Base-by-base conservation (phyloP, 2,329 filamentous ascomycete species). In the Tolypocladium paradoxum region DNA sequence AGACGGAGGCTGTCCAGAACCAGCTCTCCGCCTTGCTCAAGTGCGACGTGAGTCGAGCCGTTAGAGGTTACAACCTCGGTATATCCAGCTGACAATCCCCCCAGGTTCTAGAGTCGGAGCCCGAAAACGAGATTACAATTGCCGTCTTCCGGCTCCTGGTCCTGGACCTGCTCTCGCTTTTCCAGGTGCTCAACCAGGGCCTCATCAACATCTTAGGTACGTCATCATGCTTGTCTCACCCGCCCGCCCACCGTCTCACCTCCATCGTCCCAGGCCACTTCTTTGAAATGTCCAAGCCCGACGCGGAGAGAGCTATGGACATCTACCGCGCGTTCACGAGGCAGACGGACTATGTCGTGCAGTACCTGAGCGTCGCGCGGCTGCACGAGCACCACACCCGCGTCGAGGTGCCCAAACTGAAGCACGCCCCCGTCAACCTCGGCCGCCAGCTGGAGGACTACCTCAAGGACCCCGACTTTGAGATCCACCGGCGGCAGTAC, bases 211-310 rank as follows among this genome's bases (percentile, higher is more conserved):
- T 99, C 55, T 75, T 99, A 54, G 90, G 92, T 95, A 75, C 59
- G 82, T 65, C 51, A 45, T 54, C 27, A 11, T 12, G 27, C 8
- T 18, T 9, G 56, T 56, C 55, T 56, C 53, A 53, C 37, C 35
- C 40, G 29, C 46, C 45, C 36, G 24, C 22, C 20, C 48, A 53
- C 31, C 58, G 55, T 55, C 52, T 36, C 49, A 53, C 56, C 64
- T 52, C 51, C 54, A 63, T 66, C 48, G 65, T 57, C 27, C 34
- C 57, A 95, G 90, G 93, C 62, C 89, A 95, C 70, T 99, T 97
- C 70, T 99, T 99, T 63, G 93, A 99, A 73, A 92, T 99, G 87
- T 96, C 93, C 50, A 89, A 88, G 64, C 79, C 88, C 29, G 93
- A 99, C 70, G 95, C 93, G 55, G 90, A 96, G 68, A 82, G 91